Evolutionary conservation across 2,329 filamentous ascomycete genomes (phyloP), one percentile per base, ranked within the genome.

Genomic region (Curvularia hawaiiensis): DNA sequence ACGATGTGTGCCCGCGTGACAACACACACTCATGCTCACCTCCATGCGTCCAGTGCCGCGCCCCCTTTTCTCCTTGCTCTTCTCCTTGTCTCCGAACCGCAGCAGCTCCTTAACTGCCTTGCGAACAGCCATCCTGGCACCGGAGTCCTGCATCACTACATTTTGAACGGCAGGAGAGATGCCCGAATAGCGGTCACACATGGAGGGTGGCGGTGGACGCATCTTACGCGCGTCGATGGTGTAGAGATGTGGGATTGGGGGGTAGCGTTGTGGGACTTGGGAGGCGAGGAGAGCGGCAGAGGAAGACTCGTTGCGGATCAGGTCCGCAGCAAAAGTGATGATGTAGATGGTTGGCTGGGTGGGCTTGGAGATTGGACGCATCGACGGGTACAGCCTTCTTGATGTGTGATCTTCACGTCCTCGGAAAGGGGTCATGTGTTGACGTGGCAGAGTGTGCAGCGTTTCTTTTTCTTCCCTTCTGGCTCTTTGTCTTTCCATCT

Each of bases 1-100:
- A 12, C 71, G 65, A 61, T 74, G 71, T 30, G 71, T 74, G 10
- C 71, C 71, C 3, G 62, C 56, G 28, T 52, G 45, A 53, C 71
- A 74, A 41, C 67, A 69, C 7, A 70, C 65, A 43, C 63, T 67
- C 14, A 72, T 26, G 22, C 56, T 55, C 1, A 58, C 52, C 10
- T 58, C 56, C 35, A 41, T 35, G 2, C 12, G 18, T 52, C 59
- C 2, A 62, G 61, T 49, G 60, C 60, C 33, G 14, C 45, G 12
- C 26, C 40, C 22, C 45, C 20, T 14, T 60, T 31, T 33, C 52
- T n/a, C 41, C 35, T 31, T 46, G n/a, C 28, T 16, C 16, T 50
- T 41, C 35, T 49, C 47, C 50, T n/a, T 20, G 10, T 33, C 30
- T 1, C 58, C 57, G 40, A 61, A 63, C 3, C 22, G 12, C 2